Evolutionary conservation across 1,284 basidiomycete species (phyloP), one percentile per base, ranked within the genome.

Genomic region (Tetrapyrgos nigripes): DNA sequence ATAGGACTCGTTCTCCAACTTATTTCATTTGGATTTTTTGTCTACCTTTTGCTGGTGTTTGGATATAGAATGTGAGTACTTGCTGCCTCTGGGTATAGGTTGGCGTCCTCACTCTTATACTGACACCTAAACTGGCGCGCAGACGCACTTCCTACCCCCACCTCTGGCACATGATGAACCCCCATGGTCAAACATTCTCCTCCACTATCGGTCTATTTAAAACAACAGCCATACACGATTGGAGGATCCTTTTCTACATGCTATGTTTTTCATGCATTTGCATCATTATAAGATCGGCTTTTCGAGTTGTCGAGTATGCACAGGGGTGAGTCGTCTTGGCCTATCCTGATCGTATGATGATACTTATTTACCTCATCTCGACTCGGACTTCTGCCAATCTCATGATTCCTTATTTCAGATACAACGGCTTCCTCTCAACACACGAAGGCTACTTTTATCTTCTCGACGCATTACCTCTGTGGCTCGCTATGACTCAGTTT

Each of bases 381-480:
- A 14, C 8, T 8, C 31, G 14, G 9, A 33, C 14, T 33, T 33
- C 14, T 33, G 8, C 14, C 14, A 14, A 8, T 33, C 14, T 33
- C 14, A 33, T 33, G 31, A 33, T 33, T 33, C 8, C 14, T 8
- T 8, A 33, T 33, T 43, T 1, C 19, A 55, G 47, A 24, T 55
- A 58, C 45, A n/a, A 4, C 19, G 64, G 66, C 4, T 48, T 17
- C n/a, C 37, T 67, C 11, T 23, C 57, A 1, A 57, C 52, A 0
- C 64, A 65, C 44, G 66, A 67, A 43, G 61, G 56, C 2, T 67
- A 63, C 55, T 67, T 65, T 24, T 67, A 62, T 55, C 3, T 50
- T 1, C 54, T 65, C 21, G 66, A 67, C 45, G 27, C 66, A 4
- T 54, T 67, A 3, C 62, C 64, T 17, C 56, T 67, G 8, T 67